Base-by-base conservation (phyloP, 768 basidiomycete species). In the Leucosporidium yakuticum region DNA sequence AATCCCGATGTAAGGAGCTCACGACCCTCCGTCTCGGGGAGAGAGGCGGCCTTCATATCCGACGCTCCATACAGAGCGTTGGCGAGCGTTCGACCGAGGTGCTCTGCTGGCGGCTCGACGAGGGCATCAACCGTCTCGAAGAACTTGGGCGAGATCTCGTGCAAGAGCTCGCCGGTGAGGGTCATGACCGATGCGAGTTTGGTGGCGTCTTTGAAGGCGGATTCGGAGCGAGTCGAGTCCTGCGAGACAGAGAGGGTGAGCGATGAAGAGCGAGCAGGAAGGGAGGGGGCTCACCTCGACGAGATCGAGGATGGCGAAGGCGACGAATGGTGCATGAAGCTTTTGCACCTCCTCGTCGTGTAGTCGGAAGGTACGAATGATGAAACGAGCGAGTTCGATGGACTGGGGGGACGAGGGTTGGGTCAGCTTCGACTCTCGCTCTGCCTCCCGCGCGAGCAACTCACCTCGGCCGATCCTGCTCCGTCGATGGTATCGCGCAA, bases 261-360 rank as follows among this genome's bases (percentile, higher is more conserved):
- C n/a, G 4, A 23, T 55, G 0, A 15, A 51, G 47, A 15, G 60
- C 19, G 17, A 59, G 47, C 6, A 29, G 51, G 48, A 67, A 54
- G 27, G 44, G 47, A 51, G n/a, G 25, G 17, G n/a, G 60, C 83
- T 78, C 77, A 92, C 91, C 69, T 84, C 80, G 44, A 91, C 70
- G 8, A 83, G 74, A 68, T 90, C 87, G 50, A 88, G 76, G 53
- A 90, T 80, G 9, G 85, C 86, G 3, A 85, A 81, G 66, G 94
- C 87, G 20, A 91, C 81, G 53, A 92, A 78, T 0, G 95, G 81
- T 4, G 81, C 84, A 74, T 85, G 86, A 31, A 90, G 68, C 84
- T 63, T 61, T 34, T 71, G 66, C 0, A 74, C 71, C 34, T 76
- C 95, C 69, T 97, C 92, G 73, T 98, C 95, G 74, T 91, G 89